Evolutionary conservation across 805 yeast genomes (phyloP).

Genomic region (Monosporozyma unispora): DNA sequence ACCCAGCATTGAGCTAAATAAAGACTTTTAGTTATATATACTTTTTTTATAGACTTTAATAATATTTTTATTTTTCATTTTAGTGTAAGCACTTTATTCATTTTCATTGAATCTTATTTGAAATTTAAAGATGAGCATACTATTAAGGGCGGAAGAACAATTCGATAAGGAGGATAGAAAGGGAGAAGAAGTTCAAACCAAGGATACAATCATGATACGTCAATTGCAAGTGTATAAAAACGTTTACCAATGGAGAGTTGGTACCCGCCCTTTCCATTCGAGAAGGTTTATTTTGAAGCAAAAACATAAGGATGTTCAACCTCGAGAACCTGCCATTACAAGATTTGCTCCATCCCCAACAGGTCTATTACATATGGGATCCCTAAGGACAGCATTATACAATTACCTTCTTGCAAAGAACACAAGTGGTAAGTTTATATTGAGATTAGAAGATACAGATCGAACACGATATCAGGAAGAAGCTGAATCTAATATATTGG

Average conservation of each 20-base stretch:
- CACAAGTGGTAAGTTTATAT: constrained; percentile 71
- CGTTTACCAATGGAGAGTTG: background rate
- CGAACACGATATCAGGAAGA: constrained; percentile 66
- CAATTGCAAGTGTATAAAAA: background rate
- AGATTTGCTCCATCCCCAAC: constrained; percentile 99
- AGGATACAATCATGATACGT: background rate
- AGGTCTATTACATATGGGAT: constrained; percentile 88
- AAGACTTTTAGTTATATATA: background rate
- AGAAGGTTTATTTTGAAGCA: background rate
- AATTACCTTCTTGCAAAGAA: constrained; percentile 73
- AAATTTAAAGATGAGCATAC: background rate
- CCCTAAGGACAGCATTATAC: constrained; percentile 85
- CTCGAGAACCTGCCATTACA: constrained; percentile 58
- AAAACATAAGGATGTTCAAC: constrained; percentile 28
- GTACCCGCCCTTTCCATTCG: background rate
- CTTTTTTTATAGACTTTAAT: background rate
- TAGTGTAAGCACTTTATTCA: background rate
- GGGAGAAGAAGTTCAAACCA: too few species aligned
- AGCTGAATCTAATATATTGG: constrained; percentile 75
- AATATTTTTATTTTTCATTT: background rate
- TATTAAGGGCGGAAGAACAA: background rate
- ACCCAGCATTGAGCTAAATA: background rate
- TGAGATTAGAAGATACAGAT: constrained; percentile 91
- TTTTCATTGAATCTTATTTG: background rate
- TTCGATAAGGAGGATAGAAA: background rate